Percentiles rank a stretch among this genome's conserved stretches.
These are phyloP conservation scores for Acanthamoeba culbertsoni DNA, from an alignment of 208 protist species.

Conservation along the genomic window DNA sequence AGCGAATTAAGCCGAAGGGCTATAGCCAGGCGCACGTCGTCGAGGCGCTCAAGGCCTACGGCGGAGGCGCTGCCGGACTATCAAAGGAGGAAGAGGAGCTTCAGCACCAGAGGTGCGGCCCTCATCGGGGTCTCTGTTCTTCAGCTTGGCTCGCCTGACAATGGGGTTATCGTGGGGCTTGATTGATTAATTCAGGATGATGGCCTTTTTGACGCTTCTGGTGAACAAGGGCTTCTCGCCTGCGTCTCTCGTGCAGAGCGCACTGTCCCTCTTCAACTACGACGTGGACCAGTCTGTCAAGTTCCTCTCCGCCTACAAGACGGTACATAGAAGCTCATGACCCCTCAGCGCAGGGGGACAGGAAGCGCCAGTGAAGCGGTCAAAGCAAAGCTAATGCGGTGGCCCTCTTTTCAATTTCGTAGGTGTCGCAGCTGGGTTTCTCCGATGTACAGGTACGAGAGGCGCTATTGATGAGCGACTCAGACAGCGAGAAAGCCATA, in stretches of 20 bases:
- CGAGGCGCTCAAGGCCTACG: constrained; percentile 28
- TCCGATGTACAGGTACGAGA: neutral
- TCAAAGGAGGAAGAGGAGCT: neutral
- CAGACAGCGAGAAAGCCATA: constrained; percentile 27
- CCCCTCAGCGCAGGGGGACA: too few species aligned
- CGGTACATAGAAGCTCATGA: neutral
- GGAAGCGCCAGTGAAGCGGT: too few species aligned
- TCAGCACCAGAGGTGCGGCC: neutral
- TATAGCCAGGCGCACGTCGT: neutral
- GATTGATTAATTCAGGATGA: neutral
- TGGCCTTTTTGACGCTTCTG: neutral
- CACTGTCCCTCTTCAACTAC: constrained; percentile 34
- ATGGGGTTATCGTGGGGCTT: neutral
- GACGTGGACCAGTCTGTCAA: constrained; percentile 4
- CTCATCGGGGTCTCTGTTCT: neutral
- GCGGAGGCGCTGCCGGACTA: neutral
- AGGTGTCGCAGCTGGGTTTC: constrained; percentile 46
- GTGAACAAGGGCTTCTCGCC: constrained; percentile 36
- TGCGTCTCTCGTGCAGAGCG: neutral
- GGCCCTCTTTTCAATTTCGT: neutral
- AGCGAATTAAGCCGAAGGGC: neutral
- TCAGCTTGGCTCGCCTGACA: neutral
- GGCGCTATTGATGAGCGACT: constrained; percentile 27
- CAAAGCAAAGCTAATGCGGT: too few species aligned
- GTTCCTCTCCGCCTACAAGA: constrained; percentile 38